Evolutionary conservation across 331 rosid genomes (phyloP), one percentile per base, ranked within the genome.

Genomic region (Quercus lobata): DNA sequence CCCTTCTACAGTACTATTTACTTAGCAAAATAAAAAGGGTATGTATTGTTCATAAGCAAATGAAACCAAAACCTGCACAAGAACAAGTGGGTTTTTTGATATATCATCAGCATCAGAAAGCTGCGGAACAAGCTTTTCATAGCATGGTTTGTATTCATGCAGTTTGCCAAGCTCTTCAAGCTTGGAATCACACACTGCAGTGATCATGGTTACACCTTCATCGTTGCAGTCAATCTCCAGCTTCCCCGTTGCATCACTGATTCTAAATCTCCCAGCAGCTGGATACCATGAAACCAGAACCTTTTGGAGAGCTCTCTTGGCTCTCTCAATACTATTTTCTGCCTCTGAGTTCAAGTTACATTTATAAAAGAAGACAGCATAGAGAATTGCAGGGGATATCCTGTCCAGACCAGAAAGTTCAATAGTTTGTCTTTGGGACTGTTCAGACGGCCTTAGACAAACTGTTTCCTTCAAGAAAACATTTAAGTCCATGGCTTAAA

Each of bases 401-500:
- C 84, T 75, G 76, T 81, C 84, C 66, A 81, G 60, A 44, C 84
- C 84, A 44, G 84, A 81, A 58, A 81, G 80, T 71, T 70, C 77
- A 76, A 81, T 27, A 68, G 84, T 60, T 69, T 75, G 54, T 69
- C 71, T 75, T 57, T 75, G 17, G 34, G 80, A 81, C 70, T 46
- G 54, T 27, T 68, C 62, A 75, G 68, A 27, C 12, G 84, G 77
- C 52, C 70, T 75, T 25, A 76, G 44, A 69, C 65, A 75, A 14
- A 8, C 24, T 75, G 80, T 81, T 76, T 75, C 80, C 68, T 81
- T 75, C 66, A 81, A 6, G 24, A 81, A 7, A 69, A 81, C 80
- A 18, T 58, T 57, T 0, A 81, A 19, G 17, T 81, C 84, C 83
- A 74, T 80, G 46, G 18, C 21, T 21, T 73, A 30, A 25, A 29